Conservation (phyloP, 352 stramenopile species). For the Blastocystis sp. region DNA sequence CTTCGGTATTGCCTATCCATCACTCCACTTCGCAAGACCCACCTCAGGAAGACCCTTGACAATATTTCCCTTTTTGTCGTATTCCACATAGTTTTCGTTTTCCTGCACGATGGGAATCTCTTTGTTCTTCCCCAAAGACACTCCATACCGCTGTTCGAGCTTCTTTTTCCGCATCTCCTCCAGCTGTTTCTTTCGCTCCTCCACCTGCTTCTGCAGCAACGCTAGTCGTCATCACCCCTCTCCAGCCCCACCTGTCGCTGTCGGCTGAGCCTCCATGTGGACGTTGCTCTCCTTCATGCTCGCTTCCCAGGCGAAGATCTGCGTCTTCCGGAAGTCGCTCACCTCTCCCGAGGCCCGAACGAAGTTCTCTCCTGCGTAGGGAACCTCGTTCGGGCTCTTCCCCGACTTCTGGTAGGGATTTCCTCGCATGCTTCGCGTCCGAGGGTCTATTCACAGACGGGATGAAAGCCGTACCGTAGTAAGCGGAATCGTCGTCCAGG, state of each 20-base stretch:
- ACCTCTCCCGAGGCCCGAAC: constrained; percentile 79
- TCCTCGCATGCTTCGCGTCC: constrained; percentile 92
- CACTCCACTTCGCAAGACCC: constrained; percentile 62
- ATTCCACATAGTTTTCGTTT: constrained; percentile 82
- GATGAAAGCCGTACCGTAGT: constrained; percentile 75
- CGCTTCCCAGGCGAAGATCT: constrained; percentile 69
- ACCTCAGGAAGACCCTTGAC: constrained; percentile 61
- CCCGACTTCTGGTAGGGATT: constrained; percentile 73
- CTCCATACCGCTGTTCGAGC: constrained; percentile 84
- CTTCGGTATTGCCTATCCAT: constrained; percentile 72
- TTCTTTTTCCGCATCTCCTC: constrained; percentile 72
- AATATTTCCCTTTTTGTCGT: constrained; percentile 81
- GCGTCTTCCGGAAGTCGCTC: constrained; percentile 82
- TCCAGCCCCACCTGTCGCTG: constrained; percentile 8
- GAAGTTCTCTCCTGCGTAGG: constrained; percentile 1
- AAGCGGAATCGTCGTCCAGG: constrained; percentile 91
- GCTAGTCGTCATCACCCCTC: constrained; percentile 72
- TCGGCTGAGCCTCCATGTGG: constrained; percentile 89
- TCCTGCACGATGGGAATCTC: constrained; percentile 72
- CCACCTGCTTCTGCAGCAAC: constrained; percentile 87
- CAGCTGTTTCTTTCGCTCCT: constrained; percentile 68
- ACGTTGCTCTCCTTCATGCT: constrained; percentile 70
- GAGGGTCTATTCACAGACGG: constrained; percentile 73
- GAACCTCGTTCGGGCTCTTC: constrained; percentile 13
- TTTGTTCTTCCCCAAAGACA: constrained; percentile 70